Evolutionary conservation across 2,329 filamentous ascomycete species (phyloP).

Genomic region (Calonectria hawksworthii): DNA sequence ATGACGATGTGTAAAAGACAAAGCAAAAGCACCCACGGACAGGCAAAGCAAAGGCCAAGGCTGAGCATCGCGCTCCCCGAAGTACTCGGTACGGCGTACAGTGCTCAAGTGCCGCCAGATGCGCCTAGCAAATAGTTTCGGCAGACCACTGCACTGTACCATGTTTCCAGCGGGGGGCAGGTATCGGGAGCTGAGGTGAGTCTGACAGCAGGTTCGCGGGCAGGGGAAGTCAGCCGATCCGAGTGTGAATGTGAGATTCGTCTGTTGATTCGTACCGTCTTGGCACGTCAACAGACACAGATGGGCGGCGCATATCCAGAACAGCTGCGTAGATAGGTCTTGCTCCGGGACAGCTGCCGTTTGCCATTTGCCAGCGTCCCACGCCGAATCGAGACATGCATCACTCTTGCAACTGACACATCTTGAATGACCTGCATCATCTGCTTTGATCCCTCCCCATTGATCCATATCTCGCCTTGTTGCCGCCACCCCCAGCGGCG

Average conservation of each 20-base stretch:
- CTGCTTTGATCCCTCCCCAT: background rate
- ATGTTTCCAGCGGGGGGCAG: slow-evolving; percentile 2
- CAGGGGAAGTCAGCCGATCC: slow-evolving; percentile 7
- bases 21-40: background rate
- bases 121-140: slow-evolving; percentile 6
- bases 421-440: slow-evolving; percentile 16
- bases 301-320: background rate
- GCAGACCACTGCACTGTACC: background rate
- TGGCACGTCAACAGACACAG: background rate
- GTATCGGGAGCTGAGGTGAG: slow-evolving; percentile 21
- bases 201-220: slow-evolving; percentile 9
- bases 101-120: slow-evolving; percentile 4
- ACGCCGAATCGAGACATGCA: slow-evolving; percentile 13
- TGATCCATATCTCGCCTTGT: slow-evolving; percentile 4
- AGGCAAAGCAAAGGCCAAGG: slow-evolving; percentile 8
- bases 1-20: background rate
- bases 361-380: background rate
- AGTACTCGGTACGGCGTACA: background rate
- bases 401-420: slow-evolving; percentile 10
- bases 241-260: background rate
- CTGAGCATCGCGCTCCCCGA: slow-evolving; percentile 22
- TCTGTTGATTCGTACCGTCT: background rate
- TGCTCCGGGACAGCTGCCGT: background rate
- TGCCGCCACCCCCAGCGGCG: slow-evolving; percentile 1
- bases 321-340: background rate